Evolutionary conservation across 78 protist species (phyloP).

Genomic region (Speleostelium caveatum): DNA sequence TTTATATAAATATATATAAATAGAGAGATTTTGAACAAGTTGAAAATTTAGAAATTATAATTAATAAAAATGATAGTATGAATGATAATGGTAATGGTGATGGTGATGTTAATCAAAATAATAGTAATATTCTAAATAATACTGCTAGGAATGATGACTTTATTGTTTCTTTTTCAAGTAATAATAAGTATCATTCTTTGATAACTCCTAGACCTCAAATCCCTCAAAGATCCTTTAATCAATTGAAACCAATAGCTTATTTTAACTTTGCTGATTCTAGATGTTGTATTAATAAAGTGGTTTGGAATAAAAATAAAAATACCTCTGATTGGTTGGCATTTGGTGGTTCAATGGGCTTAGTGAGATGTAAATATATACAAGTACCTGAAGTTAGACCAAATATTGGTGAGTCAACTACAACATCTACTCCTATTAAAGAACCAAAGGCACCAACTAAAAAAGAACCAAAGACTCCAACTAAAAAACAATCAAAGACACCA

Average conservation of each 20-base stretch:
- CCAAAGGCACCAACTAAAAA: too few species aligned
- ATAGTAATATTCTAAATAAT: background rate
- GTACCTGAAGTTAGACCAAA: too few species aligned
- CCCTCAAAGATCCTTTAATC: background rate
- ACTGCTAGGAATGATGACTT: background rate
- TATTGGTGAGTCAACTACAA: too few species aligned
- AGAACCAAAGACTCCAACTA: too few species aligned
- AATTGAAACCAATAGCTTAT: background rate
- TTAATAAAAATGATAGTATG: background rate
- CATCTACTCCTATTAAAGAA: too few species aligned
- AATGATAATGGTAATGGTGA: background rate
- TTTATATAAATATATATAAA: background rate
- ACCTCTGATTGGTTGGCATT: background rate
- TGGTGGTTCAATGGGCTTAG: conserved; percentile 2
- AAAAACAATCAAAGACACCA: too few species aligned
- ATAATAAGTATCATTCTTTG: background rate
- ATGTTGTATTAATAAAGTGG: background rate
- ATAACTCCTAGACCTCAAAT: background rate
- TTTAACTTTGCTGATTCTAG: background rate
- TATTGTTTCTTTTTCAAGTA: background rate
- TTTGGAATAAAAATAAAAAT: conserved; percentile 12
- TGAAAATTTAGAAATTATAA: background rate
- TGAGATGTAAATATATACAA: conserved; percentile 13
- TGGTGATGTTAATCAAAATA: background rate
- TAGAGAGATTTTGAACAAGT: background rate